Conservation (phyloP, 805 yeast genomes). For the Metschnikowia matae region DNA sequence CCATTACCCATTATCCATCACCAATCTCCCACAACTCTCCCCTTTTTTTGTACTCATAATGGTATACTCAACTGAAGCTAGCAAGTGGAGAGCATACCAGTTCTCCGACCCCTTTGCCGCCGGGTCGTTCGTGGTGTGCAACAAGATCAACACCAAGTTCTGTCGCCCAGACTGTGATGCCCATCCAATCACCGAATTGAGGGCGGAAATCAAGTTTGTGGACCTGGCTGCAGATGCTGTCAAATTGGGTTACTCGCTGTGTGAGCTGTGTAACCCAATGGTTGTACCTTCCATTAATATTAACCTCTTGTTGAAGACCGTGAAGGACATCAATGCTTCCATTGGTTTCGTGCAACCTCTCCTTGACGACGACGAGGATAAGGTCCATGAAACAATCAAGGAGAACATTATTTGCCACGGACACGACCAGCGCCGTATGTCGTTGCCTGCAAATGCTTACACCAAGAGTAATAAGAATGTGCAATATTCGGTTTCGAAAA, state of each 20-base stretch:
- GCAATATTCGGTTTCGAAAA: slow-evolving; percentile 39
- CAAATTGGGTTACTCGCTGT: slow-evolving; percentile 44
- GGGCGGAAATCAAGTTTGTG: slow-evolving; percentile 45
- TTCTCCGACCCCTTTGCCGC: slow-evolving; percentile 65
- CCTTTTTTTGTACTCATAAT: too few relatives aligned
- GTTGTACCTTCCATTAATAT: slow-evolving; percentile 44
- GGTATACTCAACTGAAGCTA: slow-evolving; percentile 41
- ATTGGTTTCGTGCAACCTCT: slow-evolving; percentile 58
- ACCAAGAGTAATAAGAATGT: slow-evolving; percentile 4
- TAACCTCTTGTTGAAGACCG: slow-evolving; percentile 44
- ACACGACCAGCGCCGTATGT: slow-evolving; percentile 21
- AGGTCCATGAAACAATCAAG: slow-evolving; percentile 33
- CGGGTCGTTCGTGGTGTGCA: slow-evolving; percentile 51
- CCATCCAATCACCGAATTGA: slow-evolving; percentile 38
- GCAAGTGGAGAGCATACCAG: slow-evolving; percentile 62
- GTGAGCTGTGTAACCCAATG: slow-evolving; percentile 54
- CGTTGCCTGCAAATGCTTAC: slow-evolving; percentile 28
- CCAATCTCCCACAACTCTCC: too few relatives aligned
- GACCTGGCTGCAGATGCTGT: slow-evolving; percentile 40
- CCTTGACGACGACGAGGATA: slow-evolving; percentile 42
- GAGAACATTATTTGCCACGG: slow-evolving; percentile 31
- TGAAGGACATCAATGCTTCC: slow-evolving; percentile 48
- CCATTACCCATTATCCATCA: not conserved
- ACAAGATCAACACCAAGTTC: slow-evolving; percentile 37
- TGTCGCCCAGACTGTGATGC: slow-evolving; percentile 72